Percentiles rank a stretch among this genome's conserved stretches.
phyloP scores from a whole-genome alignment of 345 rosid genomes.

The Gossypium stocksii region DNA sequence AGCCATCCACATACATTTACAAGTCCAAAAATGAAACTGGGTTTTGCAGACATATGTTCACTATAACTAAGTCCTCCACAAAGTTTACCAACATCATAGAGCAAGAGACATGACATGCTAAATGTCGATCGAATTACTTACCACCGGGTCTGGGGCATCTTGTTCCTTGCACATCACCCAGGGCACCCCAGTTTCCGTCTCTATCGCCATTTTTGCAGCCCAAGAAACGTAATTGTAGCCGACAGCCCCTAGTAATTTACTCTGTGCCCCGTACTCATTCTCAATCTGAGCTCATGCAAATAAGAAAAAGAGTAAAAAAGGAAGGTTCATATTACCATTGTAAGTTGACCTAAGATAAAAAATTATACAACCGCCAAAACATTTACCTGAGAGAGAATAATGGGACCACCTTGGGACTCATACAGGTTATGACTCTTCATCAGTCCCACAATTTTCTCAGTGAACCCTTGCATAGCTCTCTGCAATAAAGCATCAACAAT shows the following conservation, averaged over 20 bases:
- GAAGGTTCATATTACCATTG: neutral
- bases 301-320: neutral
- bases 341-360: constrained; percentile 3
- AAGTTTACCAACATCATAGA: neutral
- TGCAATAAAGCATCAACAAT: constrained; percentile 33
- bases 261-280: constrained; percentile 93
- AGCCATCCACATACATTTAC: constrained; percentile 2
- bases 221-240: constrained; percentile 86
- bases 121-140: constrained; percentile 22
- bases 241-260: constrained; percentile 63
- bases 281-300: constrained; percentile 60
- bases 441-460: constrained; percentile 85
- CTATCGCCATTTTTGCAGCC: constrained; percentile 97
- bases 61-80: neutral
- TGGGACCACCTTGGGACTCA: constrained; percentile 98
- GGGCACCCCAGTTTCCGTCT: constrained; percentile 84
- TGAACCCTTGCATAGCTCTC: constrained; percentile 94
- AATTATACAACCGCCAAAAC: neutral
- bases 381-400: constrained; percentile 90
- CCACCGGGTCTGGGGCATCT: constrained; percentile 99
- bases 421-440: constrained; percentile 93
- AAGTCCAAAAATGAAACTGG: neutral
- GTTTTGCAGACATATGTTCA: neutral
- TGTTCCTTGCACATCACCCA: constrained; percentile 99
- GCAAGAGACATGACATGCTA: constrained; percentile 1